These are phyloP conservation scores for Voacanga thouarsii DNA, from an alignment of 257 asterid species.

Conservation along the genomic window DNA sequence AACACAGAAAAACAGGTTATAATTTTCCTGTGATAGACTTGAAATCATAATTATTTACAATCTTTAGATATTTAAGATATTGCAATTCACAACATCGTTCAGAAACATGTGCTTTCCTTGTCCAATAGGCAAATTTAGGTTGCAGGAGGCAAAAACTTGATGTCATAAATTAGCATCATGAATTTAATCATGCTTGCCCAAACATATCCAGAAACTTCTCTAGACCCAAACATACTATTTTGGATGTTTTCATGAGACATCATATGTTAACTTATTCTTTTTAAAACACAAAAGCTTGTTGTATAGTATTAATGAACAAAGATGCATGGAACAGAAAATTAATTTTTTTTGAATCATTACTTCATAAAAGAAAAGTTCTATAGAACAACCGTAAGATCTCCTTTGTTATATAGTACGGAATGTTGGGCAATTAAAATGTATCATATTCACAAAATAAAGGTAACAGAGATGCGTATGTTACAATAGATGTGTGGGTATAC, in stretches of 20 bases:
- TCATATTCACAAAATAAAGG: too few relatives aligned
- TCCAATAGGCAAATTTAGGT: neutral
- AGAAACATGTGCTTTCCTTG: neutral
- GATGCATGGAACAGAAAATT: neutral
- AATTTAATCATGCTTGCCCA: neutral
- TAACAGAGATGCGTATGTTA: too few relatives aligned
- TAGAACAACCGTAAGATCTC: too few relatives aligned
- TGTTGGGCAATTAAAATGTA: too few relatives aligned
- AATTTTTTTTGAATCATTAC: slow-evolving; percentile 4
- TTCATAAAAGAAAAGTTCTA: too few relatives aligned
- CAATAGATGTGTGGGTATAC: too few relatives aligned
- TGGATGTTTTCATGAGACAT: neutral
- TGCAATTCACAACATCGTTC: neutral
- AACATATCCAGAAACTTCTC: neutral
- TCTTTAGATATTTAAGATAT: neutral
- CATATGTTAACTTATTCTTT: neutral
- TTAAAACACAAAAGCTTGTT: neutral
- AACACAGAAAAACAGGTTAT: neutral
- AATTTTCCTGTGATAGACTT: neutral
- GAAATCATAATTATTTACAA: neutral
- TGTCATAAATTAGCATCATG: neutral
- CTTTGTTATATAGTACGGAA: too few relatives aligned
- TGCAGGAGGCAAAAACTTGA: neutral
- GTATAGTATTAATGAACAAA: neutral
- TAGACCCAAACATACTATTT: neutral